Evolutionary conservation across 768 basidiomycete genomes (phyloP), one percentile per base, ranked within the genome.

Genomic region (Clavulina sp.): DNA sequence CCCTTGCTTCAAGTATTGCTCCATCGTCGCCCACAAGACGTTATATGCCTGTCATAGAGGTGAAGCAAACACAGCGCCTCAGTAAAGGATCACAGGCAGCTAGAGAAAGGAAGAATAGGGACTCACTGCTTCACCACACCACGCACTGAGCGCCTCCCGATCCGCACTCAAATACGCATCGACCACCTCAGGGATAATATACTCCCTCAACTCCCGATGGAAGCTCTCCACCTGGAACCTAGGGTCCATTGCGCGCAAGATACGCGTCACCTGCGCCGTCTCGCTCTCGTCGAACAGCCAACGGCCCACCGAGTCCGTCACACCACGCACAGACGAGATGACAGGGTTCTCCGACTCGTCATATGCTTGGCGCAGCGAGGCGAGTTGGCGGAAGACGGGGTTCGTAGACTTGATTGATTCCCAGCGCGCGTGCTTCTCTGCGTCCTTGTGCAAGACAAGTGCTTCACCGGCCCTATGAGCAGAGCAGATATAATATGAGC

Each of bases 21-120:
- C 89, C 78, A 99, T 86, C 4, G 91, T 93, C 4, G 93, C 93
- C 84, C 92, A 93, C 3, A 96, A 73, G n/a, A 97, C 88, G 58
- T 93, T 95, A 63, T 91, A 96, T 4, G 92, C 92, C 89, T 93
- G 54, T 0, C 46, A 9, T 34, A 31, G 49, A 5, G 31, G 26
- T 34, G 29, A 16, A 36, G 5, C 3, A 5, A 31, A 50, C 9
- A 41, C 49, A 41, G 50, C 43, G 23, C 24, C 29, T 19, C 36
- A 9, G 19, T 49, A 2, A 21, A n/a, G n/a, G n/a, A n/a, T n/a
- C n/a, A n/a, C n/a, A n/a, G n/a, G 23, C 43, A 44, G 33, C 1
- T 23, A 26, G 4, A 32, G 21, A 36, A 49, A 28, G 43, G 54
- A 29, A 4, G 0, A 24, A 16, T 38, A 48, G 30, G 21, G 3